Percentiles rank a stretch among this genome's conserved stretches.
These are phyloP conservation scores for Calocybe gangraenosa DNA, from an alignment of 768 basidiomycete genomes.

Conservation along the genomic window DNA sequence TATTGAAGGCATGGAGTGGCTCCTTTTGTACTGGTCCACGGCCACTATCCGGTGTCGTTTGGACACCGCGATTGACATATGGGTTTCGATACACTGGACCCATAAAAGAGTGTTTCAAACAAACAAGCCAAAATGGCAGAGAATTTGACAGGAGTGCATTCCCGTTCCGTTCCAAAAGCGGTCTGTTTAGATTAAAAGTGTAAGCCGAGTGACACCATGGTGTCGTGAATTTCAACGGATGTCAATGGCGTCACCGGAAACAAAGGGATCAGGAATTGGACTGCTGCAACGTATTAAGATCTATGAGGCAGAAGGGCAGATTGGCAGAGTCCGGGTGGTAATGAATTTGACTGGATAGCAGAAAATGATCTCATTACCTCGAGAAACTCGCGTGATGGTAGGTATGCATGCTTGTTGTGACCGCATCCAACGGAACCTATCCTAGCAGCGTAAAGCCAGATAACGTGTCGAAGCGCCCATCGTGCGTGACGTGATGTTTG, in stretches of 20 bases:
- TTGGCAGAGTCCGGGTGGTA: no score
- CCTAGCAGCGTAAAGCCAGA: constrained; percentile 2
- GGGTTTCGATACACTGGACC: constrained; percentile 1
- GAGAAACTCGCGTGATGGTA: constrained; percentile 4
- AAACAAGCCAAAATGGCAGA: constrained; percentile 9
- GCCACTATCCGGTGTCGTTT: constrained; percentile 6
- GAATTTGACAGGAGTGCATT: constrained; percentile 8
- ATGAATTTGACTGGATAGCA: background rate
- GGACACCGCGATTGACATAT: constrained; percentile 9
- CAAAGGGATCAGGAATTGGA: constrained; percentile 7
- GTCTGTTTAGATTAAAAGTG: constrained; percentile 9
- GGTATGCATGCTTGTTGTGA: constrained; percentile 4
- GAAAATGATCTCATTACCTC: constrained; percentile 7
- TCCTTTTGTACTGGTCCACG: constrained; percentile 18
- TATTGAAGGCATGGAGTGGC: background rate
- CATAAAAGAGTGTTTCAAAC: constrained; percentile 11
- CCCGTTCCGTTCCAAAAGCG: constrained; percentile 6
- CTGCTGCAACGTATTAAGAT: constrained; percentile 7
- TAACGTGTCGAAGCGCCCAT: constrained; percentile 14
- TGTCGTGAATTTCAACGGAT: constrained; percentile 1
- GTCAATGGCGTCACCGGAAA: constrained; percentile 10
- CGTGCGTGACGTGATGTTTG: constrained; percentile 19
- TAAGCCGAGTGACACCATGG: constrained; percentile 5
- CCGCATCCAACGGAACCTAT: constrained; percentile 15
- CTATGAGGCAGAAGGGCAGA: background rate